These are phyloP conservation scores for Eucalyptus fibrosa DNA, from an alignment of 345 rosid genomes.

Conservation along the genomic window DNA sequence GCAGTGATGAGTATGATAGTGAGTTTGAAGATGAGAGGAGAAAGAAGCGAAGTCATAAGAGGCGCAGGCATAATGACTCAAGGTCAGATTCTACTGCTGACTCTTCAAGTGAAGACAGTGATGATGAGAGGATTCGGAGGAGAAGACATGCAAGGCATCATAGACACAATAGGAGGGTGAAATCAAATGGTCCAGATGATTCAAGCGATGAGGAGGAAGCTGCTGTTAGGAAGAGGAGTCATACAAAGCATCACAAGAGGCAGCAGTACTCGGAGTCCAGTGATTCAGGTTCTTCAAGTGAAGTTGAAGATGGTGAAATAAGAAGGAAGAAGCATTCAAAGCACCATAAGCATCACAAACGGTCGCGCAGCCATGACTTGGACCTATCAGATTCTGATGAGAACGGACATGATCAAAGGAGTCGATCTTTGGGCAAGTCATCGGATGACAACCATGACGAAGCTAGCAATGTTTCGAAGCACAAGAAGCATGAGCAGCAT, in stretches of 20 bases:
- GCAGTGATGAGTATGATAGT: conserved; percentile 27
- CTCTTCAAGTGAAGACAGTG: conserved; percentile 17
- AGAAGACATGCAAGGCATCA: conserved; percentile 12
- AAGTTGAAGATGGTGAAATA: conserved; percentile 13
- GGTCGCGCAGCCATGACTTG: background rate
- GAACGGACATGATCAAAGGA: background rate
- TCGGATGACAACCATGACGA: conserved; percentile 18
- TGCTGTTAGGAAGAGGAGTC: conserved; percentile 13
- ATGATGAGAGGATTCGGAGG: conserved; percentile 3
- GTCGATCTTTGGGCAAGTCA: conserved; percentile 14
- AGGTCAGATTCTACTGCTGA: conserved; percentile 20
- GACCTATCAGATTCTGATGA: conserved; percentile 15
- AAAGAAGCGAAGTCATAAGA: conserved; percentile 28
- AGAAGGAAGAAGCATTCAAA: conserved; percentile 3
- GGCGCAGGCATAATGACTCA: conserved; percentile 22
- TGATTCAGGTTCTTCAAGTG: conserved; percentile 14
- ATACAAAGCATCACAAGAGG: conserved; percentile 17
- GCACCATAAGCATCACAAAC: conserved; percentile 8
- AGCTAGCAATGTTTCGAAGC: conserved; percentile 1
- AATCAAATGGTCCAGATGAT: conserved; percentile 10
- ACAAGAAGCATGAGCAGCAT: background rate
- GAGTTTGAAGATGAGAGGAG: conserved; percentile 35
- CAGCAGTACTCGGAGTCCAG: conserved; percentile 5
- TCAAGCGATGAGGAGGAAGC: conserved; percentile 10
- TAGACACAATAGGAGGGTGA: conserved; percentile 4